Conservation (phyloP, 2,329 filamentous ascomycete genomes). For the Fusarium chlamydosporum region DNA sequence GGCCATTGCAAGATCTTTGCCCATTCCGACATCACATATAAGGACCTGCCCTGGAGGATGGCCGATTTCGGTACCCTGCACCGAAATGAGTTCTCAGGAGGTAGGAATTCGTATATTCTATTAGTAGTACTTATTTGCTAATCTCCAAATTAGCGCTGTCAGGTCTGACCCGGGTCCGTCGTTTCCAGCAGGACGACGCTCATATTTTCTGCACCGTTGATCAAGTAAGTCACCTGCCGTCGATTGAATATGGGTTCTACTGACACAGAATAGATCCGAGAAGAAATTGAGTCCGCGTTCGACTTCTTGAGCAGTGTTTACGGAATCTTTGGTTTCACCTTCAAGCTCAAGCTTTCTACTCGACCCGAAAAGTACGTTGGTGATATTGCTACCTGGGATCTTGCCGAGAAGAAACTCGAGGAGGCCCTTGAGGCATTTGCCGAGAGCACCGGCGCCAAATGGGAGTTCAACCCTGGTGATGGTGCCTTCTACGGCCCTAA, state of each 20-base stretch:
- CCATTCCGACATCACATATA: slow-evolving; percentile 85
- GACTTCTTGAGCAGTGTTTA: slow-evolving; percentile 84
- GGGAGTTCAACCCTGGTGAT: slow-evolving; percentile 94
- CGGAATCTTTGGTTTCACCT: slow-evolving; percentile 76
- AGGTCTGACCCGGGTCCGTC: slow-evolving; percentile 90
- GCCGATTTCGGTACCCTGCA: slow-evolving; percentile 97
- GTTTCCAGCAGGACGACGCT: slow-evolving; percentile 96
- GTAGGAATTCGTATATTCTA: too few relatives aligned
- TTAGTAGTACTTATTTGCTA: too few relatives aligned
- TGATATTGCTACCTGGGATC: slow-evolving; percentile 87
- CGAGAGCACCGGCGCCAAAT: slow-evolving; percentile 71
- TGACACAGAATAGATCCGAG: slow-evolving; percentile 53
- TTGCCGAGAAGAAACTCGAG: slow-evolving; percentile 85
- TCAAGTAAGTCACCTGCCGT: slow-evolving; percentile 50
- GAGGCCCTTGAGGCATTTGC: slow-evolving; percentile 85
- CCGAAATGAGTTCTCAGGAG: slow-evolving; percentile 91
- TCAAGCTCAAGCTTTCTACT: slow-evolving; percentile 95
- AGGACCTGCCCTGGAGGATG: slow-evolving; percentile 88
- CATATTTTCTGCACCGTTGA: slow-evolving; percentile 86
- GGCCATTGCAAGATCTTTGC: slow-evolving; percentile 92
- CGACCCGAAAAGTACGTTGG: slow-evolving; percentile 90
- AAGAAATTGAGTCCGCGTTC: slow-evolving; percentile 81
- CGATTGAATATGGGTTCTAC: not conserved
- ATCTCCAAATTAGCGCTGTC: slow-evolving; percentile 71
- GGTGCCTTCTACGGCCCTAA: slow-evolving; percentile 99